These are phyloP conservation scores for Solanum dulcamara DNA, from an alignment of 257 asterid species.

Conservation along the genomic window DNA sequence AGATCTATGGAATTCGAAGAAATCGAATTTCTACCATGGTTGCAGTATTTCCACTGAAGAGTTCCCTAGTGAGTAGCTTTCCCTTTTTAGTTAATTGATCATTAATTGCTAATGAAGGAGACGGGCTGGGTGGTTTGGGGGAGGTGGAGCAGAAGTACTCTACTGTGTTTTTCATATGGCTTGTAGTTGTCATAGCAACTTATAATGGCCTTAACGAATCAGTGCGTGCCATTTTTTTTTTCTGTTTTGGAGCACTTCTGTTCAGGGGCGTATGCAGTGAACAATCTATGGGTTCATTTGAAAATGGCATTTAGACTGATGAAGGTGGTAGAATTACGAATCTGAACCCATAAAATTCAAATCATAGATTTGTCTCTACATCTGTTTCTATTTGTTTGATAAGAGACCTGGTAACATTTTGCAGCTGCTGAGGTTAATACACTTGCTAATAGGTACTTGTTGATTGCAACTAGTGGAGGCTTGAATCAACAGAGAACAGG, in stretches of 20 bases:
- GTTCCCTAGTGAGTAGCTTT: constrained; percentile 23
- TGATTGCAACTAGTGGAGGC: constrained; percentile 80
- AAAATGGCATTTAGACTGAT: background rate
- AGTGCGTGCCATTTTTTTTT: background rate
- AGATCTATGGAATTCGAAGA: constrained; percentile 38
- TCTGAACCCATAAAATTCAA: background rate
- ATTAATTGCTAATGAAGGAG: background rate
- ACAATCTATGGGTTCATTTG: background rate
- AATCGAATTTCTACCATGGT: constrained; percentile 35
- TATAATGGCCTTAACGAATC: background rate
- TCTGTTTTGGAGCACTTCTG: too few species aligned
- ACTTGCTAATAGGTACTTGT: constrained; percentile 33
- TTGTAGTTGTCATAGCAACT: background rate
- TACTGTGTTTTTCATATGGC: background rate
- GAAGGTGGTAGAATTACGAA: background rate
- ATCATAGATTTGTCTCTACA: background rate
- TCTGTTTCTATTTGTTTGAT: background rate
- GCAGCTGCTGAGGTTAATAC: constrained; percentile 34
- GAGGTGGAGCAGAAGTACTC: background rate
- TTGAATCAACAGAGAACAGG: constrained; percentile 86
- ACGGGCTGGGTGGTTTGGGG: background rate
- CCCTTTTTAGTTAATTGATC: background rate
- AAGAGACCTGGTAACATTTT: background rate
- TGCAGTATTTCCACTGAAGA: constrained; percentile 42
- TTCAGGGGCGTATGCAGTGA: background rate